These are phyloP conservation scores for Colletotrichum destructivum DNA, from an alignment of 2,329 filamentous ascomycete species.

Conservation along the genomic window DNA sequence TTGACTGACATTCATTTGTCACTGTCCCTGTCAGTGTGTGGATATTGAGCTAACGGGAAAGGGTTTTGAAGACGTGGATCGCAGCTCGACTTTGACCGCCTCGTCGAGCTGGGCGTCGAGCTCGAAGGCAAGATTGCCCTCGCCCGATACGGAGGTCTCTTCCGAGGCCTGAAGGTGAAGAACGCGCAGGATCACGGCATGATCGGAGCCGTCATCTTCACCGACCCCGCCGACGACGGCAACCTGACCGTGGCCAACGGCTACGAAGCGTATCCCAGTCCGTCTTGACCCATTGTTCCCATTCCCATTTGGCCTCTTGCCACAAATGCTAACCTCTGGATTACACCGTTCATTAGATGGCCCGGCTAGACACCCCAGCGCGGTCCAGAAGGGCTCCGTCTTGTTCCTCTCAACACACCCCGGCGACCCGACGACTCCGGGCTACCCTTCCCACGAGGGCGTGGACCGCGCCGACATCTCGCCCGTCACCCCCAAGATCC, in stretches of 20 bases:
- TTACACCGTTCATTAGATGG: constrained; percentile 59
- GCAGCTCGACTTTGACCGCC: constrained; percentile 80
- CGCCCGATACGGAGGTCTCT: constrained; percentile 82
- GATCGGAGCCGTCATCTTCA: constrained; percentile 80
- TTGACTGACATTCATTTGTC: background rate
- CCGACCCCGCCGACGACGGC: constrained; percentile 83
- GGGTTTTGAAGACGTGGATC: constrained; percentile 67
- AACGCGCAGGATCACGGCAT: constrained; percentile 84
- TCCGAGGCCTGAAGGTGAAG: constrained; percentile 87
- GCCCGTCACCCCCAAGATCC: constrained; percentile 79
- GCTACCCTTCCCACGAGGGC: constrained; percentile 83
- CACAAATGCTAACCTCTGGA: background rate
- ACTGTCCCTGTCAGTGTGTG: no score
- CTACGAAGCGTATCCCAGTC: constrained; percentile 76
- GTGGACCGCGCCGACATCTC: constrained; percentile 75
- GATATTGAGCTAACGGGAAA: background rate
- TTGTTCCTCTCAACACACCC: constrained; percentile 73
- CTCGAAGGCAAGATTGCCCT: constrained; percentile 85
- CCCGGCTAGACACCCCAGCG: constrained; percentile 82
- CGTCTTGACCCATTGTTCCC: background rate
- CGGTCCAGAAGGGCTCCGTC: constrained; percentile 84
- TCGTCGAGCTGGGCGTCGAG: constrained; percentile 77
- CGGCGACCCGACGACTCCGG: constrained; percentile 84
- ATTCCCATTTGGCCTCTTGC: no score
- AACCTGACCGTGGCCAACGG: constrained; percentile 82